These are phyloP conservation scores for Barnettozyma siamensis DNA, from an alignment of 805 yeast genomes.

Conservation along the genomic window DNA sequence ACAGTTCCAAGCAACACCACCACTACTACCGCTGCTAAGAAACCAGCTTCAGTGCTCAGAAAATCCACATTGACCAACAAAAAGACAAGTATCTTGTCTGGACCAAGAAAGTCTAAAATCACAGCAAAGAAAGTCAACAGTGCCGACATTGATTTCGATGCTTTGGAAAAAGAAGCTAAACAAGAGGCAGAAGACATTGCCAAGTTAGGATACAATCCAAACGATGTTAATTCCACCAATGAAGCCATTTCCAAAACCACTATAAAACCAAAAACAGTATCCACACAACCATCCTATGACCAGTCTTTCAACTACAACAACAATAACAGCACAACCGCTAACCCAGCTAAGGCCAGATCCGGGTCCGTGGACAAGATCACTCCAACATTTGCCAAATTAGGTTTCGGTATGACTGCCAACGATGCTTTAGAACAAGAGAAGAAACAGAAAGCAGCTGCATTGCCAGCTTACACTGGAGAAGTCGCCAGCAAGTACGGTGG, in stretches of 20 bases:
- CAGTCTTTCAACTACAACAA: neutral
- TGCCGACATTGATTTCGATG: conserved; percentile 54
- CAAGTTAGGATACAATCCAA: conserved; percentile 39
- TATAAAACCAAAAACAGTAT: conserved; percentile 17
- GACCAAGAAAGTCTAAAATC: conserved; percentile 54
- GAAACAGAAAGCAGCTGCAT: conserved; percentile 41
- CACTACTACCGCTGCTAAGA: conserved; percentile 16
- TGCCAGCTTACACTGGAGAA: conserved; percentile 65
- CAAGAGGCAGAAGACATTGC: conserved; percentile 66
- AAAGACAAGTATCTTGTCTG: conserved; percentile 43
- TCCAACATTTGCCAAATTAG: conserved; percentile 73
- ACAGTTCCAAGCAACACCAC: neutral
- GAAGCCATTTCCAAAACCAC: conserved; percentile 12
- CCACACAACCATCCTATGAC: conserved; percentile 20
- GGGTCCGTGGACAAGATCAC: conserved; percentile 43
- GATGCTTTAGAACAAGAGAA: conserved; percentile 44
- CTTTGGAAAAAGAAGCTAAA: conserved; percentile 72
- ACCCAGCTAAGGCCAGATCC: too few species aligned
- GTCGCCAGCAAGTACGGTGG: conserved; percentile 73
- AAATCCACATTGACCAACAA: conserved; percentile 24
- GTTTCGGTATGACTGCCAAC: conserved; percentile 83
- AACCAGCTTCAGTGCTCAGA: conserved; percentile 26
- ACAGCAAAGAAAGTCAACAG: conserved; percentile 53
- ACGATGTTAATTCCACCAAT: conserved; percentile 16
- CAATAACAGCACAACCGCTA: too few species aligned